These are phyloP conservation scores for Candida frijolesensis DNA, from an alignment of 1,139 yeast species.

Conservation along the genomic window DNA sequence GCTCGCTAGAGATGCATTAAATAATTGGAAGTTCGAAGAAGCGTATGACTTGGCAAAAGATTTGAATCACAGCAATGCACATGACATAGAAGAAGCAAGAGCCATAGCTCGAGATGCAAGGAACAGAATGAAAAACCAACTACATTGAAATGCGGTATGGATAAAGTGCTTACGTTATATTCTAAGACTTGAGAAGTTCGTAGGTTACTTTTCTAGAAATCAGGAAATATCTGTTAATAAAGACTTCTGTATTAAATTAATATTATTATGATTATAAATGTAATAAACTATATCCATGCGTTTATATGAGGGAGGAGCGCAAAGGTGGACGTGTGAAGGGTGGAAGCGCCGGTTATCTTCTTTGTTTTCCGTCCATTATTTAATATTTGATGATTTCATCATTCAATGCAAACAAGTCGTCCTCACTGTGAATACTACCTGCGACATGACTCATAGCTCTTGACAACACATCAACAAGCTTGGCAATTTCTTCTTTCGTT, in stretches of 20 bases:
- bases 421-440: conserved; percentile 17
- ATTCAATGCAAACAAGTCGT: conserved; percentile 22
- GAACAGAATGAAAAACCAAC: conserved; percentile 33
- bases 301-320: background rate
- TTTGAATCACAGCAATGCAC: conserved; percentile 75
- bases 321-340: background rate
- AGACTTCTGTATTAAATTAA: background rate
- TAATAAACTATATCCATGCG: background rate
- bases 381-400: conserved; percentile 21
- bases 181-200: no score
- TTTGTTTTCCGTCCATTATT: background rate
- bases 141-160: background rate
- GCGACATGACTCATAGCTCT: conserved; percentile 23
- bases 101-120: conserved; percentile 76
- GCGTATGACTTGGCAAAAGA: conserved; percentile 79
- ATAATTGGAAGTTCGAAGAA: conserved; percentile 56
- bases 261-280: conserved; percentile 2
- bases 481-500: conserved; percentile 51
- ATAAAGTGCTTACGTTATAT: background rate
- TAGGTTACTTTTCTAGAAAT: no score
- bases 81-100: conserved; percentile 88
- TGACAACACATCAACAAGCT: conserved; percentile 20
- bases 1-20: conserved; percentile 75
- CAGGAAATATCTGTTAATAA: background rate
- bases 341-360: background rate